Evolutionary conservation across 306 rosid species (phyloP), one percentile per base, ranked within the genome.

Genomic region (Rosa chinensis): DNA sequence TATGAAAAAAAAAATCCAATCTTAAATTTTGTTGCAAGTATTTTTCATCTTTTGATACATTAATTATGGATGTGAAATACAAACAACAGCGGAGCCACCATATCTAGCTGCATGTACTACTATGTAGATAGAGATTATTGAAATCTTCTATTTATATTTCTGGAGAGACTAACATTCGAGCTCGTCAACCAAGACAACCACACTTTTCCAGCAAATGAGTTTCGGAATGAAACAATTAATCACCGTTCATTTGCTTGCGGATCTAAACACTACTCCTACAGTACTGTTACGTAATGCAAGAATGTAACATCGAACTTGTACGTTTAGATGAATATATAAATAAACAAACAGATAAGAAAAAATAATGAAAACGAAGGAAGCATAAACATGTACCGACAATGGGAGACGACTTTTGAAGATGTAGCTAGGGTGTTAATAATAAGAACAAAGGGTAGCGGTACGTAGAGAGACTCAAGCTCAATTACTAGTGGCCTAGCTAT

Each of bases 401-500:
- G 73, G 11, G 37, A 67, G 72, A 43, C 73, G 28, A 69, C 52
- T 59, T 23, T 42, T 68, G 52, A 68, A 68, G 18, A 40, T 68
- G 16, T 10, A 20, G 50, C 18, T 23, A 17, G 32, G 28, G 63
- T 9, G 63, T n/a, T 12, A 52, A 52, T 16, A 20, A 55, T 42
- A 20, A 42, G 53, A 68, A 43, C 18, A 4, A 43, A 21, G 5
- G 21, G 10, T 16, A 14, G 14, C n/a, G 35, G 8, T n/a, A 43
- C 37, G 73, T 43, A 69, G 53, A 5, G 64, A 11, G 64, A n/a
- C 63, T 3, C 8, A 9, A 58, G 66, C 66, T 59, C 66, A 59
- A 59, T 4, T 21, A 23, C 4, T 5, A 3, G 8, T 32, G 42
- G 42, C 68, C 39, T 61, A 10, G 56, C 55, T 49, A 49, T 6